Evolutionary conservation across 2,329 filamentous ascomycete species (phyloP).

Genomic region (Cordyceps pruinosa): DNA sequence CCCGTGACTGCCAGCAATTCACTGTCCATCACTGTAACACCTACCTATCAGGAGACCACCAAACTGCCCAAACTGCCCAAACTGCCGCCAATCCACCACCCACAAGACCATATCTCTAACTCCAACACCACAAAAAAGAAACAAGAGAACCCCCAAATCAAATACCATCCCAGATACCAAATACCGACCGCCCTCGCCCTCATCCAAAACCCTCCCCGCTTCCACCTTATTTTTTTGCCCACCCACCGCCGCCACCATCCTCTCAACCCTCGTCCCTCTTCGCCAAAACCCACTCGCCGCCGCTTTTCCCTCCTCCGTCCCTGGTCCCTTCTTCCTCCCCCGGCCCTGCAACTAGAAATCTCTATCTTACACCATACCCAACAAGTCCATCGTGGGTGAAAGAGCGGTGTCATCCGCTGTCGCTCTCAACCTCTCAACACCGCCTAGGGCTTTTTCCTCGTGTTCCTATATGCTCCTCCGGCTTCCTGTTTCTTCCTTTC

Average conservation of each 20-base stretch:
- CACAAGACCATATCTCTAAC: no score
- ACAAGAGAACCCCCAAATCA: no score
- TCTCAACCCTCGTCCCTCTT: background rate
- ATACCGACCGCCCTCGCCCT: background rate
- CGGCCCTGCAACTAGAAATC: slow-evolving; percentile 17
- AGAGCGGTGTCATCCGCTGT: slow-evolving; percentile 38
- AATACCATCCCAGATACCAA: no score
- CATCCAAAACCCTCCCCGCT: background rate
- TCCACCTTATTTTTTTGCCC: no score
- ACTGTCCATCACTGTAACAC: no score
- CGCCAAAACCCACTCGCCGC: slow-evolving; percentile 10
- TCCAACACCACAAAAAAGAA: no score
- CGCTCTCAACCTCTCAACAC: slow-evolving; percentile 30
- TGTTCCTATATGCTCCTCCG: slow-evolving; percentile 19
- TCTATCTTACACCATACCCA: slow-evolving; percentile 14
- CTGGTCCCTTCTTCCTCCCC: slow-evolving; percentile 6
- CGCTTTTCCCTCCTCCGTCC: slow-evolving; percentile 12
- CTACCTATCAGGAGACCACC: no score
- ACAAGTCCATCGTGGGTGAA: slow-evolving; percentile 21
- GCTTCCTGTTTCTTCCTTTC: slow-evolving; percentile 26
- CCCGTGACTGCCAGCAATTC: no score
- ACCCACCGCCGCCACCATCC: slow-evolving; percentile 1
- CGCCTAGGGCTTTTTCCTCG: slow-evolving; percentile 16
- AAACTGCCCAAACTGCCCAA: no score
- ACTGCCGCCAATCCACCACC: no score